Evolutionary conservation across 768 basidiomycete genomes (phyloP), one percentile per base, ranked within the genome.

Genomic region (Tylopilus plumbeoviolaceoides): DNA sequence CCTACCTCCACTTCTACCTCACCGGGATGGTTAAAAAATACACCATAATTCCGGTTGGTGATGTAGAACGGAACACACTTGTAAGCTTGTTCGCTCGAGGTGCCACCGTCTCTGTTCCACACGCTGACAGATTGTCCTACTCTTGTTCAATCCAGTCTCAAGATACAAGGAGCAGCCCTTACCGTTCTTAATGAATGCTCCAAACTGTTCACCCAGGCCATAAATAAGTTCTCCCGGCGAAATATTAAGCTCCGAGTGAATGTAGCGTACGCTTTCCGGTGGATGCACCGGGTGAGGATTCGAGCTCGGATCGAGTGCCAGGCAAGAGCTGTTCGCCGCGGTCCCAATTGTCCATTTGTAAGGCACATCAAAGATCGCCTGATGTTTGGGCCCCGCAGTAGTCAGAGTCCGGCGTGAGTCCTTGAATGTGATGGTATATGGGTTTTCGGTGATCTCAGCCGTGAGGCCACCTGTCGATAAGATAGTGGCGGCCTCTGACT

Each of bases 1-100:
- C 81, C 80, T 5, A 88, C 80, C 62, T 89, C 87, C 38, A 88
- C 78, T 61, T 88, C 85, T 23, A 89, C 85, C 60, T 88, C 87
- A 10, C 85, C 87, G 0, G 85, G 77, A 58, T 87, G 80, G 67
- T 88, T 86, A 63, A 90, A 80, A 63, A 89, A 89, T 14, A 89
- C 78, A 31, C 86, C 88, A 55, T 89, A 89, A 51, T 82, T 81
- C 44, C 81, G 73, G 63, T 84, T 84, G 15, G 83, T 84, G 61
- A 86, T 79, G 57, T 84, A 84, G 68, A 85, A 86, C 1, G 83
- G 84, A 14, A 85, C 73, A 53, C 78, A 81, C 75, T 84, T 84
- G 66, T 84, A 85, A 1, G 81, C 80, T 59, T 84, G 82, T 33
- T 84, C 82, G 55, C 78, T 81, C 8, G 82, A 84, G 1, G 85